Base-by-base conservation (phyloP, 495 filamentous ascomycete species). In the Parmelia sp. region DNA sequence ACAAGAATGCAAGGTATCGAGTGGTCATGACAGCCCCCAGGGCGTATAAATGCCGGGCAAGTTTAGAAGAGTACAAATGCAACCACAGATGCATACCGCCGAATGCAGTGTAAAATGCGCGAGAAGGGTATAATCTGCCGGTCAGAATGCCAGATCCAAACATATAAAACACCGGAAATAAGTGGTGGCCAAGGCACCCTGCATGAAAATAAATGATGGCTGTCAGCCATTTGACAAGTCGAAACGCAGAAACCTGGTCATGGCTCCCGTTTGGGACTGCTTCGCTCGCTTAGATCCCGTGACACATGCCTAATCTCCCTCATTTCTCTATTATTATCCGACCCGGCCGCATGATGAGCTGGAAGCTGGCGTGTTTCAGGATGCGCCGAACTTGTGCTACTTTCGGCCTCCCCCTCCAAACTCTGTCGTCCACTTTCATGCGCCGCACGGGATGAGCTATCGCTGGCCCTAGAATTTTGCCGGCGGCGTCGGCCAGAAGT, bases 391-490 rank as follows among this genome's bases (percentile, higher is more conserved):
- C 64, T 68, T 40, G 68, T 71, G 49, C 70, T 65, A 62, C 68
- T 71, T 70, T 71, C 70, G 62, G 65, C 70, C 58, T 71, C 70
- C 37, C 68, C 51, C 51, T 55, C 69, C 27, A 68, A 44, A 58
- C 69, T 70, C 45, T 68, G 67, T 29, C 68, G 68, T 36, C 70
- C 63, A 53, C 67, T 70, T 66, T 66, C 31, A 64, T 69, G 56
- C 68, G 65, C 59, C 60, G 61, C 42, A 55, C 58, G 57, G 37
- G 49, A 60, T 19, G 82, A 84, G 57, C 84, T 75, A 67, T 90
- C 88, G 70, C 87, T 90, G 69, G 86, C 81, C 64, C 88, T 83
- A 67, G 88, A 82, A 33, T 86, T 86, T 69, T 90, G 87, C 36
- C 84, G 84, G 57, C 86, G 77, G 62, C 84, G 79, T 58, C 84